Conservation (phyloP, 805 yeast genomes). For the Saccharomycopsis schoenii region DNA sequence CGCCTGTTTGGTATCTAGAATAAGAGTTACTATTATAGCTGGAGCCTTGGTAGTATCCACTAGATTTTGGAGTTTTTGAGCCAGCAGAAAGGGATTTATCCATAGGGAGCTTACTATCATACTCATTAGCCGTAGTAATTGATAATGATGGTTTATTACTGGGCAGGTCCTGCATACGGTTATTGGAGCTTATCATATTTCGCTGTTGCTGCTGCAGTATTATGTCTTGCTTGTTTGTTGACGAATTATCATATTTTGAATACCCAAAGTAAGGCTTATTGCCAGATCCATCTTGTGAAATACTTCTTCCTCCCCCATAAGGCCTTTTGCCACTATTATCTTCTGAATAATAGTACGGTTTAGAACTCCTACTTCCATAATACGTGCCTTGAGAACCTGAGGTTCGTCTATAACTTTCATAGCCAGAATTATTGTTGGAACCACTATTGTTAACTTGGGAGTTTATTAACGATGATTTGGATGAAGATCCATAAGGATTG, state of each 20-base stretch:
- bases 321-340: not conserved
- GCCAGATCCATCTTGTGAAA: not conserved
- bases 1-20: conserved; percentile 2
- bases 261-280: not conserved
- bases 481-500: conserved; percentile 3
- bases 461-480: not conserved
- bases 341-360: not conserved
- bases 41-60: conserved; percentile 2
- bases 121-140: conserved; percentile 3
- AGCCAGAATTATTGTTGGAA: not conserved
- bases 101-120: not conserved
- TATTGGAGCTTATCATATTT: not conserved
- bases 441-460: not conserved
- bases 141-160: conserved; percentile 5
- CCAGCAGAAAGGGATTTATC: conserved; percentile 11
- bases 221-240: not conserved
- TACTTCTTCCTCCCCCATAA: conserved; percentile 1
- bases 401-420: not conserved
- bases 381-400: conserved; percentile 4
- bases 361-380: not conserved
- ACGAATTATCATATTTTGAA: not conserved
- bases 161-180: not conserved
- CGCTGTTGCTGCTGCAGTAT: not conserved
- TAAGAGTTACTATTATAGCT: conserved; percentile 2
- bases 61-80: conserved; percentile 8